Evolutionary conservation across 306 rosid genomes (phyloP).

Genomic region (Lithocarpus polystachyus): DNA sequence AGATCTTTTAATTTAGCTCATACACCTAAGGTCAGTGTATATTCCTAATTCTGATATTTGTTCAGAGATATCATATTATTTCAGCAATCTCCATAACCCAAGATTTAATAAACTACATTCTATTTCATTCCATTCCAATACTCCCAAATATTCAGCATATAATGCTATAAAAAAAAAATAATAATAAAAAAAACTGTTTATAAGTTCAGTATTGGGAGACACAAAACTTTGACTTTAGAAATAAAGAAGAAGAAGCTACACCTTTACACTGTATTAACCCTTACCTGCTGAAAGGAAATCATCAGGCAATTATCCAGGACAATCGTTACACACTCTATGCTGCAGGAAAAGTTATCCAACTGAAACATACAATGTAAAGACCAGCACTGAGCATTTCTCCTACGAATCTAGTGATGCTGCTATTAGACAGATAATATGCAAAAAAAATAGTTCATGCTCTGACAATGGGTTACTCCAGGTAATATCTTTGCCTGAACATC

Average conservation of each 20-base stretch:
- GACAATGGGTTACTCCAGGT: constrained; percentile 98
- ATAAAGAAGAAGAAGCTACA: not conserved
- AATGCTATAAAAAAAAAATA: not conserved
- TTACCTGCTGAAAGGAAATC: constrained; percentile 75
- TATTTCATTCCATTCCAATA: not conserved
- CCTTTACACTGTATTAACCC: not conserved
- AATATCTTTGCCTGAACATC: constrained; percentile 80
- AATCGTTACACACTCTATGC: constrained; percentile 85
- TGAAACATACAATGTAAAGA: constrained; percentile 82
- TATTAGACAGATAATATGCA: constrained; percentile 86
- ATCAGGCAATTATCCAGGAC: constrained; percentile 67
- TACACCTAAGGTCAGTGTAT: not conserved
- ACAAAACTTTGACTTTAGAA: not conserved
- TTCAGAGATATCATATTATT: not conserved
- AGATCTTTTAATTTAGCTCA: not conserved
- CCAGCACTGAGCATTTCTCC: constrained; percentile 99
- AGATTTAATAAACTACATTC: too few relatives aligned
- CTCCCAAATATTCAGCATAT: not conserved
- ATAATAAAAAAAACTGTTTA: too few relatives aligned
- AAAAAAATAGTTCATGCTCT: constrained; percentile 72
- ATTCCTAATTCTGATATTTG: not conserved
- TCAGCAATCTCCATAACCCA: too few relatives aligned
- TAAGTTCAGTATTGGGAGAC: not conserved
- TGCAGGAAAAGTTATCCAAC: constrained; percentile 92
- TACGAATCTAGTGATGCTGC: constrained; percentile 87